Evolutionary conservation across 2,329 filamentous ascomycete species (phyloP), one percentile per base, ranked within the genome.

Genomic region (Penicillium sp.): DNA sequence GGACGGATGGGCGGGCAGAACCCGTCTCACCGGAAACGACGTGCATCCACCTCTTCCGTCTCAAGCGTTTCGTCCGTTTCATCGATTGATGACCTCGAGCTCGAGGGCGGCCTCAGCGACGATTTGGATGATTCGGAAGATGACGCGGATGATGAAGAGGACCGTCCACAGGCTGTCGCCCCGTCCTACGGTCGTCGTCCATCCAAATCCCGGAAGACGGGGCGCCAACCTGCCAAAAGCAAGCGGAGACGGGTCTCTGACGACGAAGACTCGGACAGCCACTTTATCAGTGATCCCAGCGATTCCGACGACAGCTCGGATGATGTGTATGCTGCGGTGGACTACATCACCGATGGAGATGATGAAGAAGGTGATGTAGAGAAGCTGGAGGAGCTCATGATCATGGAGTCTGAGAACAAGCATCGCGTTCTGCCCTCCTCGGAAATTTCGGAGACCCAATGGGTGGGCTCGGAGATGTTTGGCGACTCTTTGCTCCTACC

Each of bases 281-380:
- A 69, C 50, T 66, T 68, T 34, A 69, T 68, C 55, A 74, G 70
- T 53, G 69, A 70, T 41, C 69, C 63, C 22, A 70, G 68, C 50
- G 74, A 75, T 35, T 73, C 73, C 8, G 73, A 71, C 25, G 71
- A 73, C 22, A 75, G 71, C 62, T 89, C 85, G 63, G 86, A 88
- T 60, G 90, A 92, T 69, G 86, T 88, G 57, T 92, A 92, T 74
- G 90, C 87, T 1, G 89, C 83, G 39, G 88, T 96, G 60, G 90
- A 94, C 71, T 86, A 92, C 53, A 89, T 96, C 61, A 90, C 86
- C 66, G 90, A 93, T 68, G 88, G 86, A 11, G 90, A 93, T 63
- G 88, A 91, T 64, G 90, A 94, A 73, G 89, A 94, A 75, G 86
- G 90, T 65, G 86, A 90, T 82, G 86, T 94, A 57, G 85, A 90